phyloP scores from a whole-genome alignment of 2,329 filamentous ascomycete genomes.

The Penicillium sclerotigenum region DNA sequence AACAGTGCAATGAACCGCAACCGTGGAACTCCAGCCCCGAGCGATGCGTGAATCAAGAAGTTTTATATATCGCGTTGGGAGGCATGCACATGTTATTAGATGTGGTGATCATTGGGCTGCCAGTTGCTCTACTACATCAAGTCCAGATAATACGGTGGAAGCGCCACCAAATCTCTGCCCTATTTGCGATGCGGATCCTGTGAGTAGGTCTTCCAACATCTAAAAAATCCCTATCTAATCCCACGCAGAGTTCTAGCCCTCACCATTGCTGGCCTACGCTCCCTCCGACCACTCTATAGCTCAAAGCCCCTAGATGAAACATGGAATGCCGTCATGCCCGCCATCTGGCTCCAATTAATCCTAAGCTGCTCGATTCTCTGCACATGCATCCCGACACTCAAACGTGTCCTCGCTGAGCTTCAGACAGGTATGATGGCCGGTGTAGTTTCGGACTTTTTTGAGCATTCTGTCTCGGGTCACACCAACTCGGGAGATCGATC shows the following conservation, averaged over 20 bases:
- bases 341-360: slow-evolving; percentile 11
- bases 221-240: not conserved
- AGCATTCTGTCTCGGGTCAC: slow-evolving; percentile 6
- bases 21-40: slow-evolving; percentile 4
- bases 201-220: not conserved
- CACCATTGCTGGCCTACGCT: slow-evolving; percentile 6
- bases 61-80: slow-evolving; percentile 3
- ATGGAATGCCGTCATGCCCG: slow-evolving; percentile 10
- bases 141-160: slow-evolving; percentile 11
- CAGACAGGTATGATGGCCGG: slow-evolving; percentile 16
- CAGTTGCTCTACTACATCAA: slow-evolving; percentile 7
- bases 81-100: slow-evolving; percentile 7
- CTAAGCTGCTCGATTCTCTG: slow-evolving; percentile 9
- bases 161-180: slow-evolving; percentile 7
- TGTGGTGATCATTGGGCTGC: slow-evolving; percentile 5
- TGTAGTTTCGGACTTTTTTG: slow-evolving; percentile 7
- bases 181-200: slow-evolving; percentile 11
- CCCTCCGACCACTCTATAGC: not conserved
- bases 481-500: not conserved
- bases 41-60: slow-evolving; percentile 8
- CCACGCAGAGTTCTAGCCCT: slow-evolving; percentile 6
- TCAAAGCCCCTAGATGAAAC: not conserved
- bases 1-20: slow-evolving; percentile 4
- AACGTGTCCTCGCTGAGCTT: slow-evolving; percentile 9
- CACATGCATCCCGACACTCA: slow-evolving; percentile 12